Conservation (phyloP, 345 rosid species). For the Bruguiera parviflora region DNA sequence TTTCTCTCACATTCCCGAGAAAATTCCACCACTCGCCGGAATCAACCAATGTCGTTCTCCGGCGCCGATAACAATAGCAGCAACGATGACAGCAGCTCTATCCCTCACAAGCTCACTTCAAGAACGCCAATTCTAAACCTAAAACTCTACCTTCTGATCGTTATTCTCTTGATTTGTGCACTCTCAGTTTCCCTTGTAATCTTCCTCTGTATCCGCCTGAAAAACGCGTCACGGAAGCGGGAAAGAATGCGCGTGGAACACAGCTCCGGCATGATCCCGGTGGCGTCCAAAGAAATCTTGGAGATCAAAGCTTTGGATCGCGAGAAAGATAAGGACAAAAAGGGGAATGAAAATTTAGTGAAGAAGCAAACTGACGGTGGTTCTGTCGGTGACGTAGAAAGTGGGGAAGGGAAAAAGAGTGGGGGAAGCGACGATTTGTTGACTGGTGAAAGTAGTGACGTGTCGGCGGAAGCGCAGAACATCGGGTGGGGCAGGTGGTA, state of each 20-base stretch:
- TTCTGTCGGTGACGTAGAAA: background rate
- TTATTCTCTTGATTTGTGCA: conserved; percentile 35
- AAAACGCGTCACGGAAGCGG: conserved; percentile 49
- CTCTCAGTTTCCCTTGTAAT: conserved; percentile 39
- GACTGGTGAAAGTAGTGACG: conserved; percentile 44
- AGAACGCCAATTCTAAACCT: conserved; percentile 49
- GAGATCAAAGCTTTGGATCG: conserved; percentile 59
- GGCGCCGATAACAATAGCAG: conserved; percentile 7
- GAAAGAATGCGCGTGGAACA: conserved; percentile 51
- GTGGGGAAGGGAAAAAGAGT: conserved; percentile 9
- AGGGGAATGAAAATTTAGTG: conserved; percentile 18
- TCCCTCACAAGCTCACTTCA: conserved; percentile 34
- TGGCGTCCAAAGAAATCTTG: conserved; percentile 65
- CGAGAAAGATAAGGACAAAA: conserved; percentile 13
- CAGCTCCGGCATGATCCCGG: conserved; percentile 68
- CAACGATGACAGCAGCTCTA: conserved; percentile 17
- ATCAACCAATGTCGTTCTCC: conserved; percentile 50
- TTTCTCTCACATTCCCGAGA: conserved; percentile 8
- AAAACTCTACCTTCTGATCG: conserved; percentile 55
- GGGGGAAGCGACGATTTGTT: conserved; percentile 40
- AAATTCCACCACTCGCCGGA: conserved; percentile 23
- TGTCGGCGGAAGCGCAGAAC: conserved; percentile 46
- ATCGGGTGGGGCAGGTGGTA: conserved; percentile 98
- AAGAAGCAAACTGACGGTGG: conserved; percentile 11
- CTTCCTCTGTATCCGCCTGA: conserved; percentile 52